phyloP scores from a whole-genome alignment of 495 filamentous ascomycete species.

The Coniosporium apollinis region DNA sequence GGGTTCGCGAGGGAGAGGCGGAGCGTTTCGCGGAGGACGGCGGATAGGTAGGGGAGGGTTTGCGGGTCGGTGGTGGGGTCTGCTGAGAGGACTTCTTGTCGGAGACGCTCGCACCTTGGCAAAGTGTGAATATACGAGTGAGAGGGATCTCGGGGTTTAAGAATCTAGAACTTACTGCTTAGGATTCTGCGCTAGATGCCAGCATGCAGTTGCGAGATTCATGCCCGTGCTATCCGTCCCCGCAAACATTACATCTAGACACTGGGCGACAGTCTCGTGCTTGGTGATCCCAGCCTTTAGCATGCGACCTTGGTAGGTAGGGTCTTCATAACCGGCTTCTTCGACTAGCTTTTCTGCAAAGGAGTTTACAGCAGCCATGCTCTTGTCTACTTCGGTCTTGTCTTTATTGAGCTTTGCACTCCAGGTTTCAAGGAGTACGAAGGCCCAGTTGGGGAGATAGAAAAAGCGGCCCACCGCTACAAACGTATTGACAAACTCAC shows the following conservation, averaged over 20 bases:
- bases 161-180: conserved; percentile 21
- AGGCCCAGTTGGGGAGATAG: conserved; percentile 24
- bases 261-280: conserved; percentile 30
- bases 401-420: conserved; percentile 17
- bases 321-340: conserved; percentile 10
- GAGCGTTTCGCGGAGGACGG: conserved; percentile 28
- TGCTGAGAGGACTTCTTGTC: conserved; percentile 18
- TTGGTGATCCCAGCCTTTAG: conserved; percentile 25
- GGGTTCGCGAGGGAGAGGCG: conserved; percentile 34
- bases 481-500: conserved; percentile 21
- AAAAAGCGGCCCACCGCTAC: conserved; percentile 34
- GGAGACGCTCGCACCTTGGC: conserved; percentile 23
- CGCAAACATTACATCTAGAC: conserved; percentile 24
- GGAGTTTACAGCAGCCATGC: conserved; percentile 23
- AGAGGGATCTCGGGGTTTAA: neutral
- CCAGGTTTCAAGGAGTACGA: conserved; percentile 21
- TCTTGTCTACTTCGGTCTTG: conserved; percentile 10
- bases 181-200: conserved; percentile 25
- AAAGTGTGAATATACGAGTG: conserved; percentile 3
- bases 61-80: conserved; percentile 16
- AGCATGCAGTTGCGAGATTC: conserved; percentile 29
- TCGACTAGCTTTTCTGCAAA: conserved; percentile 24
- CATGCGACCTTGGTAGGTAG: conserved; percentile 32
- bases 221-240: conserved; percentile 31
- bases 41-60: conserved; percentile 26